These are phyloP conservation scores for Pterocarpus macrocarpus DNA, from an alignment of 306 rosid genomes.

Conservation along the genomic window DNA sequence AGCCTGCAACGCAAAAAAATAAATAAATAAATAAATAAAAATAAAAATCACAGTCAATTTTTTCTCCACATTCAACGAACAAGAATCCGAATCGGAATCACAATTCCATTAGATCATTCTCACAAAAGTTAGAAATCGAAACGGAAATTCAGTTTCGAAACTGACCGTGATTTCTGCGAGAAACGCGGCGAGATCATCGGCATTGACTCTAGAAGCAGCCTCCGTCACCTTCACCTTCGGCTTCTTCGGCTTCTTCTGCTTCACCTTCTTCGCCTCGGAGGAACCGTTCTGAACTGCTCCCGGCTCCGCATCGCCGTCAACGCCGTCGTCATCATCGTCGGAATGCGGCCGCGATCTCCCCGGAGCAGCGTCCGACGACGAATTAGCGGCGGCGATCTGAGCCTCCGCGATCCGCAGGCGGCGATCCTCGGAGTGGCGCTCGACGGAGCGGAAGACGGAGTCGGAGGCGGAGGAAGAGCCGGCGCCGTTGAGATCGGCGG, in stretches of 20 bases:
- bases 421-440: slow-evolving; percentile 64
- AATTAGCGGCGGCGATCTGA: slow-evolving; percentile 43
- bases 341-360: slow-evolving; percentile 61
- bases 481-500: slow-evolving; percentile 9
- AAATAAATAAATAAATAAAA: background rate
- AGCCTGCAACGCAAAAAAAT: slow-evolving; percentile 49
- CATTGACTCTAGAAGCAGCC: slow-evolving; percentile 67
- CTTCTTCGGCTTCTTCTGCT: slow-evolving; percentile 64
- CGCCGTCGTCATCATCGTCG: slow-evolving; percentile 42
- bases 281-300: slow-evolving; percentile 43
- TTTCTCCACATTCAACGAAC: slow-evolving; percentile 7
- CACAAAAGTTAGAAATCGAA: background rate
- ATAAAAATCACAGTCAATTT: background rate
- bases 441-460: slow-evolving; percentile 54
- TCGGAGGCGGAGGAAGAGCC: slow-evolving; percentile 26
- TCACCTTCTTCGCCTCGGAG: slow-evolving; percentile 53
- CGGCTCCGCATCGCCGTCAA: slow-evolving; percentile 44
- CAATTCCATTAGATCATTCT: slow-evolving; percentile 38
- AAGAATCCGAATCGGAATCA: background rate
- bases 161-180: slow-evolving; percentile 72
- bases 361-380: background rate
- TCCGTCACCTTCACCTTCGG: slow-evolving; percentile 67
- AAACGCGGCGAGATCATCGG: slow-evolving; percentile 61
- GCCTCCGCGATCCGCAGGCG: slow-evolving; percentile 52
- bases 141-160: background rate